Evolutionary conservation across 2,329 filamentous ascomycete species (phyloP).

Genomic region (Bipolaris cookei): DNA sequence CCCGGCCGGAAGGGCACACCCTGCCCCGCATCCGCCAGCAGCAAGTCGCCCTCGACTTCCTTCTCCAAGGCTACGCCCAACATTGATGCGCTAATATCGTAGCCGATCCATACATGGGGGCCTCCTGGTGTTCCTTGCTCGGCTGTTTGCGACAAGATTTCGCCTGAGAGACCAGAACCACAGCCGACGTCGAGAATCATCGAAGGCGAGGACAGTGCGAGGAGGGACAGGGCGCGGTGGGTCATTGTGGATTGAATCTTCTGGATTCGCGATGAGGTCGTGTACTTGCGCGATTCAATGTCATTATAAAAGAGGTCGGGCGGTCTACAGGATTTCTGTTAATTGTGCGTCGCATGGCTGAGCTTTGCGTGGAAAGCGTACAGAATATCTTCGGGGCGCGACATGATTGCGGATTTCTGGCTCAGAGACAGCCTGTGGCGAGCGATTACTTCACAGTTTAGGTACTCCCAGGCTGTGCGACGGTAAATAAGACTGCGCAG

Average conservation of each 20-base stretch:
- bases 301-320: constrained; percentile 99
- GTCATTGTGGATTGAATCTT: constrained; percentile 97
- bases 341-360: constrained; percentile 18
- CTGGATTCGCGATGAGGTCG: constrained; percentile 91
- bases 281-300: constrained; percentile 94
- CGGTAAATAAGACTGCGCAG: neutral
- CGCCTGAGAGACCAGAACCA: constrained; percentile 90
- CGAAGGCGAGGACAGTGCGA: constrained; percentile 78
- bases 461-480: neutral
- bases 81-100: constrained; percentile 97
- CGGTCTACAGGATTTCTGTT: constrained; percentile 62
- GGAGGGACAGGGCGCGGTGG: constrained; percentile 86
- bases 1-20: constrained; percentile 92
- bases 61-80: constrained; percentile 90
- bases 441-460: neutral
- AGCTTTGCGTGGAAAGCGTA: constrained; percentile 53
- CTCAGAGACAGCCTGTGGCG: neutral
- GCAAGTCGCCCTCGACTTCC: constrained; percentile 90
- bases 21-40: constrained; percentile 93
- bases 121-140: constrained; percentile 70
- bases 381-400: constrained; percentile 94
- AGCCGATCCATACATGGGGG: constrained; percentile 94
- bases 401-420: constrained; percentile 69
- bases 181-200: constrained; percentile 97
- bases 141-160: constrained; percentile 80